Evolutionary conservation across 208 protist species (phyloP), one percentile per base, ranked within the genome.

Genomic region (Porcisia hertigi): DNA sequence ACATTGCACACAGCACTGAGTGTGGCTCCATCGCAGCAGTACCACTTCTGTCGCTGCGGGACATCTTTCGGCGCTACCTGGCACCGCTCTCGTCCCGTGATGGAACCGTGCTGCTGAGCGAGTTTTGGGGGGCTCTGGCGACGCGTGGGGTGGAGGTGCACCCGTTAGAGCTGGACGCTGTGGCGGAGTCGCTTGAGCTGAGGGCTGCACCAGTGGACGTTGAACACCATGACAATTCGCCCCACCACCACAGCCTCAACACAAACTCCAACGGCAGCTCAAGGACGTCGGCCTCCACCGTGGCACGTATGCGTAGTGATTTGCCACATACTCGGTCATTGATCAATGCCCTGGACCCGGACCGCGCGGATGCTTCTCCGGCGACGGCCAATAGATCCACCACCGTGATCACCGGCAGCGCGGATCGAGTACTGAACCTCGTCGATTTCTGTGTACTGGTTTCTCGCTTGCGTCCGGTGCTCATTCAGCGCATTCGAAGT

Each of bases 371-470:
- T 43, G 39, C 54, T 18, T 62, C 72, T 9, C 3, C 72, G 6
- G 34, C 72, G 39, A 34, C 57, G 41, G 41, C 6, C 18, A 20
- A n/a, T 18, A 12, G 11, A 52, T 12, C 11, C 47, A 8, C 55
- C 25, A 82, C 78, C 43, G 30, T 67, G 7, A 77, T 67, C 2
- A 77, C 71, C 30, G 71, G 73, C 16, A 77, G 76, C 11, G 53
- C 53, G 6, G 76, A 86, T 53, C 55, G 69, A 16, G 55, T 49
- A 43, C 67, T 90, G 47, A 78, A 57, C 9, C 64, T 84, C 39
- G 81, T 87, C 18, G 90, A 94, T 63, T 92, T 94, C 43, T 94
- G 90, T 57, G 79, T 94, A 30, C 65, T 94, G 16, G 82, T 94
- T 39, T 90, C 90, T 16, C 90, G 90, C 16, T 83, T 94, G 69